A percentile compares a stretch with the other conserved stretches of the same genome.
These are phyloP conservation scores for Phytophthora tubulina DNA, from an alignment of 352 stramenopile species.

Conservation along the genomic window DNA sequence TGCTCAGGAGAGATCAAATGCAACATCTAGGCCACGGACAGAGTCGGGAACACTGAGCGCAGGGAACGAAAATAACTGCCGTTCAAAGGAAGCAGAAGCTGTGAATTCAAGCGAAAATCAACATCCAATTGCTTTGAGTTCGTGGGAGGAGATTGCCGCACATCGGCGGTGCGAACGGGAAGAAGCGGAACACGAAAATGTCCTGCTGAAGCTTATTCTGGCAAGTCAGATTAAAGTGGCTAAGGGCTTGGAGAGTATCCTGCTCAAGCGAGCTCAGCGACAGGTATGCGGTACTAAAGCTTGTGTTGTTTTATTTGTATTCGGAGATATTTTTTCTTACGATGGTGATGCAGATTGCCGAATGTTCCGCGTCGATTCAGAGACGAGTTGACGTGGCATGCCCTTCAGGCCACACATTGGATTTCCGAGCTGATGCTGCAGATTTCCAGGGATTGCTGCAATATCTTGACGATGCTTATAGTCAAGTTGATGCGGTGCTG, in stretches of 20 bases:
- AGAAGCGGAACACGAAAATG: conserved; percentile 43
- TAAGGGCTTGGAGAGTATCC: conserved; percentile 51
- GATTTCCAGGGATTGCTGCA: conserved; percentile 38
- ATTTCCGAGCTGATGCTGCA: conserved; percentile 33
- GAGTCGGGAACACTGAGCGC: conserved; percentile 1
- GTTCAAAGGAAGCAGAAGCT: background rate
- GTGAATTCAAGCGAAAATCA: background rate
- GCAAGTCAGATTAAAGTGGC: conserved; percentile 58
- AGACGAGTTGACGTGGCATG: conserved; percentile 23
- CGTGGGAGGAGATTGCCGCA: conserved; percentile 30
- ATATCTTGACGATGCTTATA: conserved; percentile 36
- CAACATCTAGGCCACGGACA: background rate
- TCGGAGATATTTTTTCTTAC: background rate
- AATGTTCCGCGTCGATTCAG: conserved; percentile 32
- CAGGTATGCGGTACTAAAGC: conserved; percentile 21
- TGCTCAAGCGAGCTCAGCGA: conserved; percentile 38
- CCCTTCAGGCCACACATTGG: conserved; percentile 19
- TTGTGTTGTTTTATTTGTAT: background rate
- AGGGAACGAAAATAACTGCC: background rate
- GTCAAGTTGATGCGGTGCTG: conserved; percentile 38
- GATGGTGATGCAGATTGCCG: conserved; percentile 18
- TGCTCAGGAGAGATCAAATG: conserved; percentile 6
- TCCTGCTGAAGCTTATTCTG: conserved; percentile 46
- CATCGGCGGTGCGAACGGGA: conserved; percentile 18
- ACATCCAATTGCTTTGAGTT: background rate